Conservation (phyloP, 1,284 basidiomycete genomes). For the Cryptococcus jaspeensis region DNA sequence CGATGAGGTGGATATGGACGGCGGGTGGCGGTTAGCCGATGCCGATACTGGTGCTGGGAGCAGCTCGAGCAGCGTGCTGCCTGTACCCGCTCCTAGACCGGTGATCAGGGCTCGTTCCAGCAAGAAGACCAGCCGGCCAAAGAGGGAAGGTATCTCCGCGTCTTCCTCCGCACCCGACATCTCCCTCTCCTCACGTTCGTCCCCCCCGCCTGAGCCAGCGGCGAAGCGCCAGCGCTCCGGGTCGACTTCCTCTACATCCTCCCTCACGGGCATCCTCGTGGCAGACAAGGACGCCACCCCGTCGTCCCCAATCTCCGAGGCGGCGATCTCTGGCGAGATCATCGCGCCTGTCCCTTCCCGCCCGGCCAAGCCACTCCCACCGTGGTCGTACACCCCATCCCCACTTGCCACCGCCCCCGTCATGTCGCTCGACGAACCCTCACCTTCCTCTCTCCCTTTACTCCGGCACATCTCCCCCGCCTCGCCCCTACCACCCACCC, state of each 20-base stretch:
- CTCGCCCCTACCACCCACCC: neutral
- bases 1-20: neutral
- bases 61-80: neutral
- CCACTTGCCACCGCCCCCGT: neutral
- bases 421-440: neutral
- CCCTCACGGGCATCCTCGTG: neutral
- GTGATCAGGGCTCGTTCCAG: neutral
- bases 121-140: neutral
- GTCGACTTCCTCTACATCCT: neutral
- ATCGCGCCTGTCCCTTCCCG: no score
- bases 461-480: neutral
- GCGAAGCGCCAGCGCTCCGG: neutral
- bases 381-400: neutral
- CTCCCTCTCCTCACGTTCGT: neutral
- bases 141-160: neutral
- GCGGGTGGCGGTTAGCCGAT: neutral
- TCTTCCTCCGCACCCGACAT: neutral
- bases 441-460: no score
- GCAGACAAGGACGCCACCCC: neutral
- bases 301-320: neutral
- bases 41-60: neutral
- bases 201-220: neutral
- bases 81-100: neutral
- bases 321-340: no score
- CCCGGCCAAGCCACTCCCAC: neutral